Evolutionary conservation across 1,284 basidiomycete genomes (phyloP).

Genomic region (Neonothopanus nambi): DNA sequence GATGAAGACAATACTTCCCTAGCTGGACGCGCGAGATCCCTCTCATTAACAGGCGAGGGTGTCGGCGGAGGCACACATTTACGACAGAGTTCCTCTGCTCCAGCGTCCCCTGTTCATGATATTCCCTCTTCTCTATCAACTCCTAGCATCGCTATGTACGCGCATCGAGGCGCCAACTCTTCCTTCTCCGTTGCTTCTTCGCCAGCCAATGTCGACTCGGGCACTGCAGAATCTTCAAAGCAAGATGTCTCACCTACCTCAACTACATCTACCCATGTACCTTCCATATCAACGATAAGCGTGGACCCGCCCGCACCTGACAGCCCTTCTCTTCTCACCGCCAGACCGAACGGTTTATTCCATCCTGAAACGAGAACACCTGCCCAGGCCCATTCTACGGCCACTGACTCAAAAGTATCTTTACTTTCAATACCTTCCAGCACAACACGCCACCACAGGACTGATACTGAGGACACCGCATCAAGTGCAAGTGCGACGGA

Average conservation of each 20-base stretch:
- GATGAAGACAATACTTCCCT: neutral
- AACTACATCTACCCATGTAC: constrained; percentile 35
- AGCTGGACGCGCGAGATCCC: neutral
- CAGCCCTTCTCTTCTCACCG: constrained; percentile 27
- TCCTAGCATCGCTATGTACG: constrained; percentile 21
- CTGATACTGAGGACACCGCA: neutral
- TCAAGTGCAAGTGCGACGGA: neutral
- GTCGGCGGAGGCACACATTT: neutral
- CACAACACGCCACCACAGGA: neutral
- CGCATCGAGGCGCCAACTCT: constrained; percentile 24
- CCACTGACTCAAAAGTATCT: constrained; percentile 9
- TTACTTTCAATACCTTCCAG: constrained; percentile 20
- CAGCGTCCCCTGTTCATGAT: constrained; percentile 24
- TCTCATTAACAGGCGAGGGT: neutral
- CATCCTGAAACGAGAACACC: neutral
- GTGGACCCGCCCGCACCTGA: constrained; percentile 37
- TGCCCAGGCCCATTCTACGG: neutral
- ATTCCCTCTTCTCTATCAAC: constrained; percentile 27
- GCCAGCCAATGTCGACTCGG: constrained; percentile 8
- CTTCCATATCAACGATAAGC: constrained; percentile 49
- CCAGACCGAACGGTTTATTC: constrained; percentile 9
- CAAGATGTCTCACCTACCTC: neutral
- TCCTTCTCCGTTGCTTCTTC: constrained; percentile 32
- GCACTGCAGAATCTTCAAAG: neutral
- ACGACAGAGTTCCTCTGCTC: constrained; percentile 23